These are phyloP conservation scores for Phytophthora sojae DNA, from an alignment of 352 stramenopile genomes.

Conservation along the genomic window DNA sequence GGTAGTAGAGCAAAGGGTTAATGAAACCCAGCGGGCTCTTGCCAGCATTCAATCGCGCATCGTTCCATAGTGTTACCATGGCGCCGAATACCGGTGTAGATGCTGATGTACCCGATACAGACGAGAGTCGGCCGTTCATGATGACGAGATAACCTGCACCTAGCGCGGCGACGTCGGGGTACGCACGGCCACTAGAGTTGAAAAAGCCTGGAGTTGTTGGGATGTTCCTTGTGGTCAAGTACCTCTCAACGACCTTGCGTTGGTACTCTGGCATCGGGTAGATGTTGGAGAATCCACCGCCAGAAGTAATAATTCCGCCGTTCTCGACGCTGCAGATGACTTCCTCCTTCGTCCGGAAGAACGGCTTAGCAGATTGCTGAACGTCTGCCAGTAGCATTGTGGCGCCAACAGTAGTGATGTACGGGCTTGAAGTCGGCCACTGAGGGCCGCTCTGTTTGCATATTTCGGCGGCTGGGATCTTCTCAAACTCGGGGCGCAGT, in stretches of 20 bases:
- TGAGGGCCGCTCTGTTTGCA: slow-evolving; percentile 76
- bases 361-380: slow-evolving; percentile 44
- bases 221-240: slow-evolving; percentile 64
- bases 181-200: slow-evolving; percentile 85
- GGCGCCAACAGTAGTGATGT: slow-evolving; percentile 91
- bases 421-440: slow-evolving; percentile 86
- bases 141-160: slow-evolving; percentile 76
- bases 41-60: slow-evolving; percentile 77
- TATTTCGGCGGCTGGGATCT: slow-evolving; percentile 55
- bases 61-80: slow-evolving; percentile 92
- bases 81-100: slow-evolving; percentile 86
- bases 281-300: slow-evolving; percentile 90
- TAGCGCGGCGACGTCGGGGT: slow-evolving; percentile 89
- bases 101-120: slow-evolving; percentile 85
- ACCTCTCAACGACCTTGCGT: slow-evolving; percentile 61
- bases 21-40: slow-evolving; percentile 89
- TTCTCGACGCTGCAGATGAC: slow-evolving; percentile 79
- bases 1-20: slow-evolving; percentile 87
- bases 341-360: slow-evolving; percentile 77
- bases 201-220: slow-evolving; percentile 69
- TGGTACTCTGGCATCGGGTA: slow-evolving; percentile 86
- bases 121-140: slow-evolving; percentile 54
- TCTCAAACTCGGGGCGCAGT: slow-evolving; percentile 69
- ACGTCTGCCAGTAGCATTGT: slow-evolving; percentile 69
- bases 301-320: slow-evolving; percentile 81